Conservation (phyloP, 2,329 filamentous ascomycete species). For the Ceratocystis alfenasii region DNA sequence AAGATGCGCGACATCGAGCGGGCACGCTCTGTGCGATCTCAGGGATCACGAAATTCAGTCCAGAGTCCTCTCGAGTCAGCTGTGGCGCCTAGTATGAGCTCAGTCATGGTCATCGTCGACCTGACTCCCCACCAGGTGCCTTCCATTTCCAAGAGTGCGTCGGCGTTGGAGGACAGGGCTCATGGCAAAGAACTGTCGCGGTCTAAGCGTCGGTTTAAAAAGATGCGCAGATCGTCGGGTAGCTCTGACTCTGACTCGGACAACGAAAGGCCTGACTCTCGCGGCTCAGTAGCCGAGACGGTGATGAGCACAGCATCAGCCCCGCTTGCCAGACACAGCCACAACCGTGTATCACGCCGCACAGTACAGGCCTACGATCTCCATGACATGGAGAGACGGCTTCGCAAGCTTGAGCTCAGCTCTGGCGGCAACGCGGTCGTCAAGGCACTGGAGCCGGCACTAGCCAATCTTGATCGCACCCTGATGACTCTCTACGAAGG, state of each 20-base stretch:
- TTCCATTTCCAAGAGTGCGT: neutral
- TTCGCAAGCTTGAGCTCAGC: constrained; percentile 35
- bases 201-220: neutral
- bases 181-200: neutral
- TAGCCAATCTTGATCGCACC: constrained; percentile 35
- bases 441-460: constrained; percentile 34
- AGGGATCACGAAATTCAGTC: constrained; percentile 14
- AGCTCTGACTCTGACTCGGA: neutral
- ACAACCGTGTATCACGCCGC: constrained; percentile 15
- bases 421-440: constrained; percentile 36
- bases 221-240: neutral
- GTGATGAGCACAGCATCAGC: neutral
- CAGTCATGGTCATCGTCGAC: constrained; percentile 33
- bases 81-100: constrained; percentile 27
- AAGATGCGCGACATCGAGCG: constrained; percentile 34
- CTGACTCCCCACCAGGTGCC: constrained; percentile 28
- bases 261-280: neutral
- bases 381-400: constrained; percentile 37
- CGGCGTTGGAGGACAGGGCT: neutral
- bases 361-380: constrained; percentile 28
- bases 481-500: constrained; percentile 26
- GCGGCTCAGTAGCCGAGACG: constrained; percentile 12
- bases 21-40: constrained; percentile 26
- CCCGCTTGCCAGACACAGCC: constrained; percentile 22
- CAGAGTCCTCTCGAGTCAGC: neutral